Percentiles rank a stretch among this genome's conserved stretches.
phyloP scores from a whole-genome alignment of 176 grass and related monocot genomes.

The Carex scoparia region DNA sequence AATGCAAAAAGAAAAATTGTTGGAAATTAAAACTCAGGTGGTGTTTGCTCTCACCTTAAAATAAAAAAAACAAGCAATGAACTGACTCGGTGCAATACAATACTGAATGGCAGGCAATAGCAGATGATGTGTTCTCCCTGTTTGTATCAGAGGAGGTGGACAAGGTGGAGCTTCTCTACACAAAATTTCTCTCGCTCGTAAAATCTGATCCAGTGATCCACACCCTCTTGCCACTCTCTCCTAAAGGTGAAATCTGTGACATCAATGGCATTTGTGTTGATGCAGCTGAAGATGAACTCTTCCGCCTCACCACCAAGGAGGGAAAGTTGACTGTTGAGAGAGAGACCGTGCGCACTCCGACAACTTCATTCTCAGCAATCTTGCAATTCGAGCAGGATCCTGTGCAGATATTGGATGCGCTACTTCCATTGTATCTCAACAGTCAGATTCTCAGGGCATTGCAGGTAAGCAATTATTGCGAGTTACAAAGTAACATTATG shows the following conservation, averaged over 20 bases:
- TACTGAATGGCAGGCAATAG: constrained; percentile 54
- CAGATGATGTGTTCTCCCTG: constrained; percentile 77
- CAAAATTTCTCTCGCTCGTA: constrained; percentile 74
- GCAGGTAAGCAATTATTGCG: constrained; percentile 17
- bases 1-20: not conserved
- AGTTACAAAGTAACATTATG: not conserved
- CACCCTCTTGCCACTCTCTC: constrained; percentile 78
- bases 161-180: constrained; percentile 92
- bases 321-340: constrained; percentile 76
- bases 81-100: not conserved
- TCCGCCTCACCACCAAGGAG: constrained; percentile 87
- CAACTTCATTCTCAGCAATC: constrained; percentile 56
- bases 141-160: constrained; percentile 85
- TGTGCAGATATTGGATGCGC: constrained; percentile 79
- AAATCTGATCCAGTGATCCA: constrained; percentile 86
- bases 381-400: constrained; percentile 94
- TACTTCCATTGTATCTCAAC: constrained; percentile 90
- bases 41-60: not conserved
- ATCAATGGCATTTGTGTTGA: constrained; percentile 72
- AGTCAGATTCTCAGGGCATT: constrained; percentile 75
- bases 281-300: constrained; percentile 75
- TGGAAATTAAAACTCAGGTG: not conserved
- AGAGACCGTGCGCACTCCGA: constrained; percentile 64
- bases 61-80: not conserved
- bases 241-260: constrained; percentile 85